Base-by-base conservation (phyloP, 768 basidiomycete genomes). In the Hygrophorus russula region DNA sequence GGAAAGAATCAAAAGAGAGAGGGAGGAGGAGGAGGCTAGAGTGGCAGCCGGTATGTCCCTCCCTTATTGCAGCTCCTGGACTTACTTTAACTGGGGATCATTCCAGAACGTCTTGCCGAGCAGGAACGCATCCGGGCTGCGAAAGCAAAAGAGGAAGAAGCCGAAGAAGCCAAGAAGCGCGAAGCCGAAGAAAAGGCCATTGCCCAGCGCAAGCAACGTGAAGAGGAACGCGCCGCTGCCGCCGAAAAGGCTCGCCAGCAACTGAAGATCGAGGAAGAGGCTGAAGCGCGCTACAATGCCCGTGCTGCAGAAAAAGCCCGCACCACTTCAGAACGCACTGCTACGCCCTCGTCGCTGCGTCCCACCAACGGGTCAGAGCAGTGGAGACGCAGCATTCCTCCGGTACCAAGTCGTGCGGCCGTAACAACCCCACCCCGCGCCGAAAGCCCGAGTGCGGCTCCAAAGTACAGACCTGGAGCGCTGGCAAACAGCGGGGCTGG, bases 261-360 rank as follows among this genome's bases (percentile, higher is more conserved):
- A 49, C 63, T 61, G 10, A 73, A 78, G 51, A 72, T 80, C 31
- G 85, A 84, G 52, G 78, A 80, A n/a, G 82, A 85, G 47, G 82
- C 83, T 1, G 73, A 73, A 61, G 65, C 65, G 41, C 65, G 70
- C 46, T 30, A 63, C 17, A 47, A 19, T 19, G 54, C 64, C 13
- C 74, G 76, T 40, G 62, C 65, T 3, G 53, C 62, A 15, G 67
- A 70, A 46, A 53, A 58, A 14, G 45, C 53, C 4, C 59, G 63
- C 13, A 56, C 56, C 40, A 53, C 58, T 27, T 13, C 15, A 39
- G 24, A 33, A 33, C 41, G 41, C 39, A 51, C 56, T 5, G 52
- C 58, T 30, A 40, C 61, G 29, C 50, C 62, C 31, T 59, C 55
- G 14, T 41, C 59, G 11, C 49, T 55, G 14, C 59, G 58, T 28